Conservation (phyloP, 768 basidiomycete species). For the Suillus cothurnatus region DNA sequence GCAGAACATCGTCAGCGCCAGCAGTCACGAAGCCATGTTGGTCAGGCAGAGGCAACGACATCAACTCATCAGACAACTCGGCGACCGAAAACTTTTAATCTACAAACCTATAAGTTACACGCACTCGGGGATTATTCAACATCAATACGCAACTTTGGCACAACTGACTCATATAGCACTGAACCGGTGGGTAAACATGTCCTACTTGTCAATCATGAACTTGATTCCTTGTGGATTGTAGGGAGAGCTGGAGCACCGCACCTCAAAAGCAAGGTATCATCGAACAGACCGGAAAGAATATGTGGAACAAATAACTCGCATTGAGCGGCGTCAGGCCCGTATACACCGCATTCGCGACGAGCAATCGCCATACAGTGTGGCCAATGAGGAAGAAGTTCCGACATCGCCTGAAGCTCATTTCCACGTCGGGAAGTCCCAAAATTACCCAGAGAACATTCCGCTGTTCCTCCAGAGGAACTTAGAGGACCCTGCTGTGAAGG, state of each 20-base stretch:
- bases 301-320: neutral
- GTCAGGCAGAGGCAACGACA: neutral
- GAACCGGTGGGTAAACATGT: conserved; percentile 27
- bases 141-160: conserved; percentile 30
- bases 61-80: neutral
- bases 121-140: conserved; percentile 32
- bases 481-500: conserved; percentile 30
- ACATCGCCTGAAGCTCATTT: conserved; percentile 17
- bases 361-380: neutral
- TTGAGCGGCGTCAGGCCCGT: neutral
- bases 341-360: neutral
- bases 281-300: conserved; percentile 9
- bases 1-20: neutral
- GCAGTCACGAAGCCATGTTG: neutral
- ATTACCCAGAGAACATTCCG: neutral
- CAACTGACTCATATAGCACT: conserved; percentile 37
- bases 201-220: no score
- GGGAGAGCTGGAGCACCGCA: conserved; percentile 22
- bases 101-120: conserved; percentile 36
- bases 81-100: conserved; percentile 23
- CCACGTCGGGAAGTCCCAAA: conserved; percentile 19
- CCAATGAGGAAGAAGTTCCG: neutral
- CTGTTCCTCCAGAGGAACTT: conserved; percentile 5
- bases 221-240: neutral
- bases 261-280: conserved; percentile 12